phyloP scores from a whole-genome alignment of 2,329 filamentous ascomycete genomes.

The Waltergamsia citrina region DNA sequence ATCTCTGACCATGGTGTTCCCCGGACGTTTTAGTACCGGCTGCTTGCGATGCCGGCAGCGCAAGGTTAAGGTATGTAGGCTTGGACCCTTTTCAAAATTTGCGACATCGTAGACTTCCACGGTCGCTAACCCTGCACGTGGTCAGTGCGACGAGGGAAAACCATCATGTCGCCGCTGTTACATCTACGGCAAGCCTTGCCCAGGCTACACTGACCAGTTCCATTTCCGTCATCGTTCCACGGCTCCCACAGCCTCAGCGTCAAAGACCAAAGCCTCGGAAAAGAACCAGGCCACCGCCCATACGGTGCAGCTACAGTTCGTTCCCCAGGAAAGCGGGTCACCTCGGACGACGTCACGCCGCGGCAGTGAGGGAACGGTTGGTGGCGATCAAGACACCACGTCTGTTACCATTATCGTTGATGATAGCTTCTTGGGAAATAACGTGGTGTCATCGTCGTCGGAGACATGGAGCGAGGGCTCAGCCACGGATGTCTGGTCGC shows the following conservation, averaged over 20 bases:
- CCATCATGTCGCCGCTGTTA: conserved; percentile 20
- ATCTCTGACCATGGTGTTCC: conserved; percentile 15
- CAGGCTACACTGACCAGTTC: conserved; percentile 23
- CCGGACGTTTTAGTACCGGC: conserved; percentile 18
- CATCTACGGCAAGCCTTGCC: conserved; percentile 20
- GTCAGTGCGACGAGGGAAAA: conserved; percentile 20
- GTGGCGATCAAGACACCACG: background rate
- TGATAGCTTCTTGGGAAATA: too few relatives aligned
- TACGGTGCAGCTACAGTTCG: too few relatives aligned
- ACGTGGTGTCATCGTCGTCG: too few relatives aligned
- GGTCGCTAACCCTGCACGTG: conserved; percentile 2
- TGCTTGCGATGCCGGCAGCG: conserved; percentile 18
- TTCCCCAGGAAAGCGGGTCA: too few relatives aligned
- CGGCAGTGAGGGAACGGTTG: background rate
- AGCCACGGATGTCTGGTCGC: background rate
- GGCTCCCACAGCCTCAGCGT: conserved; percentile 4
- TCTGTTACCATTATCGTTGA: too few relatives aligned
- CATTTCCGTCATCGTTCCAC: conserved; percentile 18
- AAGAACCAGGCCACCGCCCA: too few relatives aligned
- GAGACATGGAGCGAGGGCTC: background rate
- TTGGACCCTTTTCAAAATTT: background rate
- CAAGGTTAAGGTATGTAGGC: conserved; percentile 16
- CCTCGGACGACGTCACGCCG: background rate
- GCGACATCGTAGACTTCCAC: conserved; percentile 13
- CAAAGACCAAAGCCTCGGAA: background rate